Percentiles rank a stretch among this genome's conserved stretches.
Conservation (phyloP, 2,329 filamentous ascomycete species). For the Plenodomus tracheiphilus region DNA sequence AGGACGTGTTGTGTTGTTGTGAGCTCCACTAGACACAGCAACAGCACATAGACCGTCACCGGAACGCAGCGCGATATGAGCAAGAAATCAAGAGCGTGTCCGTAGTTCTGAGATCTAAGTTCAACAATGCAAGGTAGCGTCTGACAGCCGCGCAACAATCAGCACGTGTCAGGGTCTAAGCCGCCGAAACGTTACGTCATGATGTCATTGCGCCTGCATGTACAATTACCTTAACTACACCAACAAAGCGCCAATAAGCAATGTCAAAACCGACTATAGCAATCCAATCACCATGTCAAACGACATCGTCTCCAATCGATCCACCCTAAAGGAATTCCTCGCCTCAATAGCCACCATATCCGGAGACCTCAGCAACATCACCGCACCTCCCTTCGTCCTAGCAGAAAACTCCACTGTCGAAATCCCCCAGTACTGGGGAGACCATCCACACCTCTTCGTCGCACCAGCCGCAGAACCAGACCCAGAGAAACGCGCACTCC, state of each 20-base stretch:
- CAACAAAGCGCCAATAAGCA: conserved; percentile 1
- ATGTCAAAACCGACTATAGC: neutral
- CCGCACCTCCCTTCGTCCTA: conserved; percentile 52
- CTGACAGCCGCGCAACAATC: neutral
- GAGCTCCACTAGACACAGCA: too few relatives aligned
- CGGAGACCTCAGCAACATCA: conserved; percentile 53
- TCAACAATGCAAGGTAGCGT: neutral
- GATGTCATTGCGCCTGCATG: neutral
- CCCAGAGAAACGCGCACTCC: conserved; percentile 47
- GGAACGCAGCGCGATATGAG: neutral
- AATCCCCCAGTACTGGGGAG: conserved; percentile 53
- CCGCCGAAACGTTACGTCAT: neutral
- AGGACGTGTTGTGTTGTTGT: too few relatives aligned
- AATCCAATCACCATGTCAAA: conserved; percentile 12
- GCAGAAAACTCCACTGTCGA: conserved; percentile 51
- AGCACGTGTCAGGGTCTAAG: neutral
- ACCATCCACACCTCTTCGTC: conserved; percentile 51
- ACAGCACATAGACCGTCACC: too few relatives aligned
- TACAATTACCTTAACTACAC: neutral
- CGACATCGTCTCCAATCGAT: conserved; percentile 33
- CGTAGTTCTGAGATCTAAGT: neutral
- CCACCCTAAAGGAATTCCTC: conserved; percentile 38
- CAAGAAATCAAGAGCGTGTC: neutral
- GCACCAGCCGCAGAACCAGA: conserved; percentile 48
- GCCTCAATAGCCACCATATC: conserved; percentile 50